phyloP scores from a whole-genome alignment of 768 basidiomycete species.

The Phanerodontia chrysosporium region DNA sequence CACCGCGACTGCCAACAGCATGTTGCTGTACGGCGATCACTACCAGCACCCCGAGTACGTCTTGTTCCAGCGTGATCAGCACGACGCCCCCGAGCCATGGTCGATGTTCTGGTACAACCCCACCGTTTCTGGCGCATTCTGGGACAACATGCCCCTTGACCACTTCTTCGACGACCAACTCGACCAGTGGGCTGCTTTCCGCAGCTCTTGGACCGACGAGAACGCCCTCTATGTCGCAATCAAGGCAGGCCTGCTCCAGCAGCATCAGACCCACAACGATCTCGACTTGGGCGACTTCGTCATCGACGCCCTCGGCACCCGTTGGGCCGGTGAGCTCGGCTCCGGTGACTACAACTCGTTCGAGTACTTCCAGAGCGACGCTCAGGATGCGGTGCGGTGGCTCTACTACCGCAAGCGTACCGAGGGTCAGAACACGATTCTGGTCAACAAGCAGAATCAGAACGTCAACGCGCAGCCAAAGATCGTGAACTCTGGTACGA shows the following conservation, averaged over 20 bases:
- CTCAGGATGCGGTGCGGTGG: slow-evolving; percentile 74
- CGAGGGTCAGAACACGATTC: slow-evolving; percentile 93
- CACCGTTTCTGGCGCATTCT: slow-evolving; percentile 79
- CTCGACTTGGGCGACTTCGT: slow-evolving; percentile 95
- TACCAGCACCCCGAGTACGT: slow-evolving; percentile 71
- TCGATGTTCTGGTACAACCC: slow-evolving; percentile 91
- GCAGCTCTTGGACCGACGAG: slow-evolving; percentile 88
- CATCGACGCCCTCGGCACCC: slow-evolving; percentile 85
- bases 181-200: slow-evolving; percentile 89
- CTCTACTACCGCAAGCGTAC: slow-evolving; percentile 94
- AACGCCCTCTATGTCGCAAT: slow-evolving; percentile 82
- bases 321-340: slow-evolving; percentile 95
- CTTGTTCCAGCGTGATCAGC: slow-evolving; percentile 86
- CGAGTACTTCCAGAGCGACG: slow-evolving; percentile 75
- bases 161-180: slow-evolving; percentile 66
- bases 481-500: slow-evolving; percentile 49
- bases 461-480: slow-evolving; percentile 60
- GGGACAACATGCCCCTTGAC: slow-evolving; percentile 83
- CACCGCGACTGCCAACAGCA: slow-evolving; percentile 85
- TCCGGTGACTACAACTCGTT: slow-evolving; percentile 76
- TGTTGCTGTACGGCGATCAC: slow-evolving; percentile 71
- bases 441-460: slow-evolving; percentile 77
- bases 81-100: slow-evolving; percentile 50
- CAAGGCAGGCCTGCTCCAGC: slow-evolving; percentile 77
- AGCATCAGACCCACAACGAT: slow-evolving; percentile 93